These are phyloP conservation scores for Hyaloscypha bicolor DNA, from an alignment of 495 filamentous ascomycete genomes.

Conservation along the genomic window DNA sequence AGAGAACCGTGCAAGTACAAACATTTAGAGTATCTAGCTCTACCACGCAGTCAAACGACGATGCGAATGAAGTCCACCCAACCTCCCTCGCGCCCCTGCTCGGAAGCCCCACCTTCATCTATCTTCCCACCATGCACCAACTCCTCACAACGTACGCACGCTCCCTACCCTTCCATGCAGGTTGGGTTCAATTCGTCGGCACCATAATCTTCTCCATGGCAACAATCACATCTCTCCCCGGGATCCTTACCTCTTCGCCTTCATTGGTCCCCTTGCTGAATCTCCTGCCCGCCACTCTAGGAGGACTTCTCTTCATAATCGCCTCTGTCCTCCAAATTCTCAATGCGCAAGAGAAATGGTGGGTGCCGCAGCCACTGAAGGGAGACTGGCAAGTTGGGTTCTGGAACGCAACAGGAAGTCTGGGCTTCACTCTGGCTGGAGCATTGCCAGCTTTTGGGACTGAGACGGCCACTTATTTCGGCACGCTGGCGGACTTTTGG, in stretches of 20 bases:
- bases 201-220: constrained; percentile 17
- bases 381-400: constrained; percentile 19
- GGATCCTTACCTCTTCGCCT: constrained; percentile 13
- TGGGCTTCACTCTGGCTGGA: constrained; percentile 18
- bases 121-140: constrained; percentile 9
- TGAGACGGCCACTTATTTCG: neutral
- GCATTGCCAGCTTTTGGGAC: constrained; percentile 6
- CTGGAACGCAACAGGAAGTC: constrained; percentile 17
- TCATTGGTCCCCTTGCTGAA: constrained; percentile 4
- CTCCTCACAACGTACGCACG: constrained; percentile 1
- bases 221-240: constrained; percentile 18
- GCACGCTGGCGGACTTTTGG: constrained; percentile 17
- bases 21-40: neutral
- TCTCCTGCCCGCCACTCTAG: constrained; percentile 12
- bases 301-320: constrained; percentile 19
- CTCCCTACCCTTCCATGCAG: constrained; percentile 7
- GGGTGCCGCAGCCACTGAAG: neutral
- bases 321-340: constrained; percentile 9
- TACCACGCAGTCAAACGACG: neutral
- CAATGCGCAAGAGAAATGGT: constrained; percentile 14
- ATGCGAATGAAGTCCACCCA: neutral
- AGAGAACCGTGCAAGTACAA: neutral
- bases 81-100: neutral
- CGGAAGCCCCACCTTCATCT: constrained; percentile 14
- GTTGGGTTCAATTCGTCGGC: constrained; percentile 13